Percentiles rank a stretch among this genome's conserved stretches.
Evolutionary conservation across 805 yeast genomes (phyloP).

Genomic region (Saccharomyces cerevisiae): DNA sequence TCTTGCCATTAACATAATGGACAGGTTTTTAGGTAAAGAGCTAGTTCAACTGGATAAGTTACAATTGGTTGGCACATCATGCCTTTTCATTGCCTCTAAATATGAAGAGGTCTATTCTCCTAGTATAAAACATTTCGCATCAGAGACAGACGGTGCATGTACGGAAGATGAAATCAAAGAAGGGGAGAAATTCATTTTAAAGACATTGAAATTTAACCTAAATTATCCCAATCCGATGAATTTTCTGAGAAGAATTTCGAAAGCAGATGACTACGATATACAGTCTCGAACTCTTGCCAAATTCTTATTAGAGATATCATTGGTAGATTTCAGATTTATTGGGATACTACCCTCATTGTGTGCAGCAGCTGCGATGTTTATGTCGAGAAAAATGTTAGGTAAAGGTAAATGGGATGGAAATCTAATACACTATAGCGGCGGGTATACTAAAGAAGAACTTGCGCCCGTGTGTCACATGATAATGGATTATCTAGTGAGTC

Average conservation of each 20-base stretch:
- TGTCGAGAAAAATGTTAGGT: conserved; percentile 69
- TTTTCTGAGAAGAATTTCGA: conserved; percentile 80
- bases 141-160: conserved; percentile 78
- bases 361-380: conserved; percentile 84
- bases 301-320: conserved; percentile 70
- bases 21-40: conserved; percentile 72
- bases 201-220: conserved; percentile 65
- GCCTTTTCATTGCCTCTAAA: conserved; percentile 82
- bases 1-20: conserved; percentile 79
- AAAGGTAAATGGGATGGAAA: conserved; percentile 75
- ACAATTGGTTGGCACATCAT: conserved; percentile 80
- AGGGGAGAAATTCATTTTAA: conserved; percentile 76
- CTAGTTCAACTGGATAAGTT: conserved; percentile 70
- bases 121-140: conserved; percentile 75
- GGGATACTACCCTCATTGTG: conserved; percentile 74
- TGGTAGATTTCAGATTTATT: conserved; percentile 71
- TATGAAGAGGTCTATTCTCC: conserved; percentile 92
- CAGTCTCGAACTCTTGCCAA: conserved; percentile 86
- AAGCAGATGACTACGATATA: conserved; percentile 89
- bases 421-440: conserved; percentile 86
- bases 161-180: conserved; percentile 75
- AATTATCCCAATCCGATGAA: conserved; percentile 91
- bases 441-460: conserved; percentile 66
- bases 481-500: conserved; percentile 66
- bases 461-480: conserved; percentile 65